Evolutionary conservation across 2,329 filamentous ascomycete species (phyloP).

Genomic region (Colletotrichum coccodes): DNA sequence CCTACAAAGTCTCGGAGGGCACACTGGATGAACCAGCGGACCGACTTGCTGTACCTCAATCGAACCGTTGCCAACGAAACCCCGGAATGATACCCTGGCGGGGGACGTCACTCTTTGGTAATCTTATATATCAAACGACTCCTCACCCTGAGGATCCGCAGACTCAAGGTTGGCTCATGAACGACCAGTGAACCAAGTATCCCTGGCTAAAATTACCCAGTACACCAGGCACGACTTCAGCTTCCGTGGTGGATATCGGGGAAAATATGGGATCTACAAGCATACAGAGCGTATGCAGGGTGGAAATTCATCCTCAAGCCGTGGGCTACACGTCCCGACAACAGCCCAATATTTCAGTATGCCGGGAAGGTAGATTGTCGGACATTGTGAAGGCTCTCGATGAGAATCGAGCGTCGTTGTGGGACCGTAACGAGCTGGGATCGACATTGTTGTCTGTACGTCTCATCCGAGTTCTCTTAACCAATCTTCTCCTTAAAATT

Average conservation of each 20-base stretch:
- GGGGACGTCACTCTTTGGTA: too few relatives aligned
- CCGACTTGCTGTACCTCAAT: too few relatives aligned
- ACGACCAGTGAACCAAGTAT: background rate
- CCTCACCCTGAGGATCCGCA: background rate
- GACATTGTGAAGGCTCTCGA: background rate
- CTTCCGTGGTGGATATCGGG: background rate
- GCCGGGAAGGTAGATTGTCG: accelerated
- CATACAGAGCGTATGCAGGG: background rate
- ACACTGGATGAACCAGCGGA: too few relatives aligned
- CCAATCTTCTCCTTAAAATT: background rate
- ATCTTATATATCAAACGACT: too few relatives aligned
- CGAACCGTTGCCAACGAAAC: too few relatives aligned
- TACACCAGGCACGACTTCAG: background rate
- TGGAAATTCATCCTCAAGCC: conserved; percentile 1
- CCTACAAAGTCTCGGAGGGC: too few relatives aligned
- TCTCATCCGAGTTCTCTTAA: background rate
- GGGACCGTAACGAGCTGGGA: background rate
- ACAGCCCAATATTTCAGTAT: background rate
- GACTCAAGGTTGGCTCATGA: background rate
- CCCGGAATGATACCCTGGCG: too few relatives aligned
- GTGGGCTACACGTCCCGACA: background rate
- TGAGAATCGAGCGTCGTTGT: background rate
- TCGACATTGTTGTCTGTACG: background rate
- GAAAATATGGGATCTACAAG: conserved; percentile 1
- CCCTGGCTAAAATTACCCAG: background rate